Percentiles rank a stretch among this genome's conserved stretches.
These are phyloP conservation scores for Zelonia costaricensis DNA, from an alignment of 208 protist species.

Conservation along the genomic window DNA sequence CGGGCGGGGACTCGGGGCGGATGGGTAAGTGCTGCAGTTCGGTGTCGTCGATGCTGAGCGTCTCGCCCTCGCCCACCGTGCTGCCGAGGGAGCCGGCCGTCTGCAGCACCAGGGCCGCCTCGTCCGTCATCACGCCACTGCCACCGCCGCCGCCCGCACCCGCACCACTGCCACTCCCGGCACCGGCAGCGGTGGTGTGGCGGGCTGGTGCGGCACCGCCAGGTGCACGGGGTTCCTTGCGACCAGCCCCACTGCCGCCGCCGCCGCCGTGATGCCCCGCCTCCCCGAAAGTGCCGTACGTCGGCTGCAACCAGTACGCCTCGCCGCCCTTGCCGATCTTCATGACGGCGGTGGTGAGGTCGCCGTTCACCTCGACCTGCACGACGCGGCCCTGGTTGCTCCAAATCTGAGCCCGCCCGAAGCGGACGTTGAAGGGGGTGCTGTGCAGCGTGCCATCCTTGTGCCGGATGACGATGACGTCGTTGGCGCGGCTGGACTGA, in stretches of 20 bases:
- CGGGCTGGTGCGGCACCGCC: neutral
- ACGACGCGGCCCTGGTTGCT: slow-evolving; percentile 91
- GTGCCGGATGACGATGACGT: slow-evolving; percentile 97
- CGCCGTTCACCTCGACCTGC: slow-evolving; percentile 94
- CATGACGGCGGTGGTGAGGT: slow-evolving; percentile 91
- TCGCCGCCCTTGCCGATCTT: slow-evolving; percentile 95
- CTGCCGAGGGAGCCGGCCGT: neutral
- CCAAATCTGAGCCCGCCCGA: slow-evolving; percentile 95
- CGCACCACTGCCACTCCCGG: neutral
- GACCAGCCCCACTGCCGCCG: too few relatives aligned
- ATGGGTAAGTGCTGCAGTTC: slow-evolving; percentile 16
- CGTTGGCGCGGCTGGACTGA: slow-evolving; percentile 94
- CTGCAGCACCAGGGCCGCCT: neutral
- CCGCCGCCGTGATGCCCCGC: neutral
- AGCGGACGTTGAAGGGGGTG: slow-evolving; percentile 97
- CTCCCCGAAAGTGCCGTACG: slow-evolving; percentile 26
- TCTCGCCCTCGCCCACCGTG: neutral
- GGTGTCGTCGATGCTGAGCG: slow-evolving; percentile 1
- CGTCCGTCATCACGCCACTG: neutral
- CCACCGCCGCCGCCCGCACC: too few relatives aligned
- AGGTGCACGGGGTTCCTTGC: neutral
- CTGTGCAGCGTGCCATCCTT: slow-evolving; percentile 92
- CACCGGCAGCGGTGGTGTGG: neutral
- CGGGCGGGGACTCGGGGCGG: slow-evolving; percentile 2
- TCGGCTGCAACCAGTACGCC: slow-evolving; percentile 92